Percentiles rank a stretch among this genome's conserved stretches.
Evolutionary conservation across 2,329 filamentous ascomycete species (phyloP).

Genomic region (Aaosphaeria pasadenensis): DNA sequence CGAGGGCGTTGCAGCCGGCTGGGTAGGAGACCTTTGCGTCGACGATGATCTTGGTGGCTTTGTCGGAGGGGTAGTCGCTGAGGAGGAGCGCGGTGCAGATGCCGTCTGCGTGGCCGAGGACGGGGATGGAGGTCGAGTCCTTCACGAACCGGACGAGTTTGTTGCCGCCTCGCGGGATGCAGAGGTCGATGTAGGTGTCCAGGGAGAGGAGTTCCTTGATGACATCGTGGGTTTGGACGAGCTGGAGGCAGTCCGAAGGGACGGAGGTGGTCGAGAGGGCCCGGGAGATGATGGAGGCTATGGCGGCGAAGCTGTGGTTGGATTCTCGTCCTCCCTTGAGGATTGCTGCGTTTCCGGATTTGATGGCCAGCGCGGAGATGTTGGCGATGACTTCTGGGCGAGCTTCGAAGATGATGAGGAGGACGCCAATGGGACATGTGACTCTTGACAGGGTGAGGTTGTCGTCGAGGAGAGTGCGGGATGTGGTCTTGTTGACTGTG

Average conservation of each 20-base stretch:
- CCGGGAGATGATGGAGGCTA: conserved; percentile 77
- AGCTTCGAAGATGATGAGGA: conserved; percentile 97
- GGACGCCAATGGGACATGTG: conserved; percentile 92
- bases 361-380: conserved; percentile 91
- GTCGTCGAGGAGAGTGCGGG: conserved; percentile 83
- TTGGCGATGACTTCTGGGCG: conserved; percentile 98
- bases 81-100: conserved; percentile 87
- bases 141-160: conserved; percentile 90
- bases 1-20: conserved; percentile 91
- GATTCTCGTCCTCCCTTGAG: conserved; percentile 97
- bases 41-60: conserved; percentile 73
- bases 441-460: conserved; percentile 81
- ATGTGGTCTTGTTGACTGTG: conserved; percentile 76
- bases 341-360: conserved; percentile 95
- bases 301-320: conserved; percentile 89
- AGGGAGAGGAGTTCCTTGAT: conserved; percentile 84
- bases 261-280: conserved; percentile 72
- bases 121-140: conserved; percentile 85
- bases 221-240: conserved; percentile 88
- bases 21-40: conserved; percentile 95
- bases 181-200: conserved; percentile 87
- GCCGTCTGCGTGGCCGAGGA: conserved; percentile 93
- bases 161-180: conserved; percentile 88
- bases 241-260: conserved; percentile 83
- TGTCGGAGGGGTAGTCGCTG: conserved; percentile 67